phyloP scores from a whole-genome alignment of 148 eudicot species.

The Cornus florida region DNA sequence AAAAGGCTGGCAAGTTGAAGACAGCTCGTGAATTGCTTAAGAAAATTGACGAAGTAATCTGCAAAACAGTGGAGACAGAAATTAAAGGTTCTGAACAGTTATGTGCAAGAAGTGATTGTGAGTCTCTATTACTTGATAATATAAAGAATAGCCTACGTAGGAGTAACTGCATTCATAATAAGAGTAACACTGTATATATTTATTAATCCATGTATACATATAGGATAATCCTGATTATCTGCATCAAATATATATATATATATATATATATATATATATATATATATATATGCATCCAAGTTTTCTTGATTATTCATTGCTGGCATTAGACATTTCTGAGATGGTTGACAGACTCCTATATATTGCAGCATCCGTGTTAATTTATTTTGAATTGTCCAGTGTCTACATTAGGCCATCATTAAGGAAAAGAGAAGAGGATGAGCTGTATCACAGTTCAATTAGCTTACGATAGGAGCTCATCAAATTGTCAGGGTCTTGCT shows the following conservation, averaged over 20 bases:
- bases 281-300: background rate
- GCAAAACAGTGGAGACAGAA: background rate
- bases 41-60: background rate
- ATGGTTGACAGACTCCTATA: background rate
- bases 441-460: too few relatives aligned
- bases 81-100: background rate
- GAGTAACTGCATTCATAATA: background rate
- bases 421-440: too few relatives aligned
- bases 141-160: background rate
- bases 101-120: background rate
- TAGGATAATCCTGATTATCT: background rate
- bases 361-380: background rate
- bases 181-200: background rate
- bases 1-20: background rate
- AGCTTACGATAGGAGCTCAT: too few relatives aligned
- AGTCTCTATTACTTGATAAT: background rate
- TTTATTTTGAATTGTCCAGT: too few relatives aligned
- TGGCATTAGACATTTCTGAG: background rate
- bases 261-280: too few relatives aligned
- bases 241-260: background rate
- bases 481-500: too few relatives aligned
- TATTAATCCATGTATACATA: background rate
- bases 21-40: background rate
- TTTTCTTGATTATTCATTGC: background rate
- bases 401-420: too few relatives aligned